phyloP scores from a whole-genome alignment of 2,329 filamentous ascomycete species.

The Septoria linicola region DNA sequence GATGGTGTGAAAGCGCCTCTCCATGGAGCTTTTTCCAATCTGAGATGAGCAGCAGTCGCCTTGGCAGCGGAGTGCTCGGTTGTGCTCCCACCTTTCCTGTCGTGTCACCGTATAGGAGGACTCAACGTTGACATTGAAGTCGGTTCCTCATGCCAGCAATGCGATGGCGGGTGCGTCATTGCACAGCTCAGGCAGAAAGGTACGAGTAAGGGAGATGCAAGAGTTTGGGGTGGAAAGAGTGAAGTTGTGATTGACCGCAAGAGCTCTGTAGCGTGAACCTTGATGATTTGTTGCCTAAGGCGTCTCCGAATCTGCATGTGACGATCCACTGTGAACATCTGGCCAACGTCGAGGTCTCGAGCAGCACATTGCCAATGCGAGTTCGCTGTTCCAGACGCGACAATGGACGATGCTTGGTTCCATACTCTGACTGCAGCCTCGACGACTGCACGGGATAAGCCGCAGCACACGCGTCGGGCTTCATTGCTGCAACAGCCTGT shows the following conservation, averaged over 20 bases:
- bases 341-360: background rate
- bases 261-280: too few relatives aligned
- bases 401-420: conserved; percentile 75
- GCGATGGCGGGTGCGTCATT: background rate
- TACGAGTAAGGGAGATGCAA: too few relatives aligned
- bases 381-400: background rate
- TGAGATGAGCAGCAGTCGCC: background rate
- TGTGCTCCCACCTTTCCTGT: too few relatives aligned
- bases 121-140: too few relatives aligned
- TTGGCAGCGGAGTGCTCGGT: background rate
- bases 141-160: too few relatives aligned
- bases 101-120: too few relatives aligned
- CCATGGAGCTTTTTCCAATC: background rate
- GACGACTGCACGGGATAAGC: conserved; percentile 50
- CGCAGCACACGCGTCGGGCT: conserved; percentile 64
- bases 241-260: too few relatives aligned
- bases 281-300: too few relatives aligned
- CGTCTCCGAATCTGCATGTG: background rate
- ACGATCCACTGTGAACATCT: background rate
- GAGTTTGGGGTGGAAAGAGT: background rate
- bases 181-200: too few relatives aligned
- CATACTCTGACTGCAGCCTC: conserved; percentile 59
- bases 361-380: conserved; percentile 2
- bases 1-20: conserved; percentile 1
- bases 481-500: conserved; percentile 62